Conservation (phyloP, 257 asterid genomes). For the Nicotiana sylvestris region DNA sequence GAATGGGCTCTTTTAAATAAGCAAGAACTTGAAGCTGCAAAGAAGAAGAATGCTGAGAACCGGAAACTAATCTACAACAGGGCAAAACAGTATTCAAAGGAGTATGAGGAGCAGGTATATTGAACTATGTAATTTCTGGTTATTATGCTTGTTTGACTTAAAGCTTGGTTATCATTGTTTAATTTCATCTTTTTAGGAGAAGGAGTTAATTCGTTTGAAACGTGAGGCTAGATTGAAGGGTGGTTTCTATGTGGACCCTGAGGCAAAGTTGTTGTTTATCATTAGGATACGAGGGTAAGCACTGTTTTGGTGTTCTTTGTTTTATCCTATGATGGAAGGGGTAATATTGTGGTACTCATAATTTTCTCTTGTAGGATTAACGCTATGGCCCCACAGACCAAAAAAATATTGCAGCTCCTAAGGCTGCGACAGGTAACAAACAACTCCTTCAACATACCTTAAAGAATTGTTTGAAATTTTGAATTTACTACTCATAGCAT, state of each 20-base stretch:
- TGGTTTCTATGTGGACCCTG: slow-evolving; percentile 56
- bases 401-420: slow-evolving; percentile 49
- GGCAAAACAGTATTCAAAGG: slow-evolving; percentile 38
- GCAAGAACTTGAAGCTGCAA: slow-evolving; percentile 32
- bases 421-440: slow-evolving; percentile 43
- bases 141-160: neutral
- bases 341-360: neutral
- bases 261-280: slow-evolving; percentile 49
- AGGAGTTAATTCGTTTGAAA: slow-evolving; percentile 44
- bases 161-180: neutral
- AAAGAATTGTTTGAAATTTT: neutral
- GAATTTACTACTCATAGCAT: neutral
- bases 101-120: slow-evolving; percentile 41
- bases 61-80: slow-evolving; percentile 42
- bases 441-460: neutral
- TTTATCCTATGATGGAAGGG: neutral
- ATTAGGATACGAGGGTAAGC: slow-evolving; percentile 51
- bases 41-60: slow-evolving; percentile 37
- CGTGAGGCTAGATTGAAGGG: slow-evolving; percentile 66
- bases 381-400: slow-evolving; percentile 54
- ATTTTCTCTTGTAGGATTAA: slow-evolving; percentile 32
- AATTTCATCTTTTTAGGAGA: slow-evolving; percentile 26
- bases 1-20: slow-evolving; percentile 50
- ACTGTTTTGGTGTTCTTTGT: neutral
- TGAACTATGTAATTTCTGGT: neutral